Evolutionary conservation across 371 early-diverging fungal species (phyloP).

Genomic region (Nematocida sp.): DNA sequence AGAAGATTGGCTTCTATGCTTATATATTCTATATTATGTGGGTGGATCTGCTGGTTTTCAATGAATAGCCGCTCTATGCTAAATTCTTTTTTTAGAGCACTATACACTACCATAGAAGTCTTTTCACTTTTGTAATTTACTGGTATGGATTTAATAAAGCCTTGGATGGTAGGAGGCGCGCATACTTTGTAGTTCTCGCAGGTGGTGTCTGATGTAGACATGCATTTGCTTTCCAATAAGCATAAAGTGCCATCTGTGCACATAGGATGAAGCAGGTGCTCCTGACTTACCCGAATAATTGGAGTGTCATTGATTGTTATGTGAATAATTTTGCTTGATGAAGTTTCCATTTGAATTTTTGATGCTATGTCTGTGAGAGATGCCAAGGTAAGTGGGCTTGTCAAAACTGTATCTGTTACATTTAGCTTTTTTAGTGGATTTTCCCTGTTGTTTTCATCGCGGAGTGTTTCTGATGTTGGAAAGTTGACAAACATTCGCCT

Average conservation of each 20-base stretch:
- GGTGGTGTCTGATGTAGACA: not conserved
- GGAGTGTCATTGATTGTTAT: slow-evolving; percentile 18
- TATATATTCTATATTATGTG: not conserved
- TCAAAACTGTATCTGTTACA: slow-evolving; percentile 7
- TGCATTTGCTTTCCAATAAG: not conserved
- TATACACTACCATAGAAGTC: not conserved
- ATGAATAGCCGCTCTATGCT: slow-evolving; percentile 3
- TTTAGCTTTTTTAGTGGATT: slow-evolving; percentile 24
- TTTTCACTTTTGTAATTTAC: not conserved
- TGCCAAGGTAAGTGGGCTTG: slow-evolving; percentile 9
- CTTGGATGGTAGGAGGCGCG: not conserved
- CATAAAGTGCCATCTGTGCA: slow-evolving; percentile 19
- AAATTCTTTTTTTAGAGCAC: not conserved
- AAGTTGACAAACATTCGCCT: slow-evolving; percentile 7
- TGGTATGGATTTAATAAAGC: slow-evolving; percentile 15
- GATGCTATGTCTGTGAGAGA: not conserved
- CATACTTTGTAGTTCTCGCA: slow-evolving; percentile 1
- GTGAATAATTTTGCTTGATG: not conserved
- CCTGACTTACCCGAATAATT: slow-evolving; percentile 1
- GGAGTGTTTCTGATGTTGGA: not conserved
- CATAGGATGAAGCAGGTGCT: slow-evolving; percentile 21
- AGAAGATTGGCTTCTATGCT: slow-evolving; percentile 6
- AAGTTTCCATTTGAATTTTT: not conserved
- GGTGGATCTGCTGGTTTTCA: not conserved
- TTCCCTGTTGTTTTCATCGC: not conserved